Base-by-base conservation (phyloP, 2,329 filamentous ascomycete species). In the Paraphaeosphaeria sporulosa region DNA sequence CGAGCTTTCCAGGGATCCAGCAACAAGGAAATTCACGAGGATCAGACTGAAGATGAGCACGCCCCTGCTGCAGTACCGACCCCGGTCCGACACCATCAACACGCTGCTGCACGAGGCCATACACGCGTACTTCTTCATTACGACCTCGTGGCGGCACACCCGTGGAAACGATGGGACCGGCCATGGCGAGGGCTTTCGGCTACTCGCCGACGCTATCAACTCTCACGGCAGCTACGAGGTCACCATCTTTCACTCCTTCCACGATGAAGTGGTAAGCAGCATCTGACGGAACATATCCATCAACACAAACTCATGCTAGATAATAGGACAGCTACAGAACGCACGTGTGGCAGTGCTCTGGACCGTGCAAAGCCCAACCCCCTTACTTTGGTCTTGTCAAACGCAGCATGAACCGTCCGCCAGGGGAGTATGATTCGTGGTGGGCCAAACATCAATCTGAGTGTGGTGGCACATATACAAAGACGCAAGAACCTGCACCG, bases 101-200 rank as follows among this genome's bases (percentile, higher is more conserved):
- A 82, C 80, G 0, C 67, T 82, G 21, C 69, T 82, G 3, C 80
- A 82, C 59, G 80, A 82, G 60, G 73, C 76, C 2, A 81, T 81
- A 19, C 80, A 82, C 52, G 80, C 79, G 27, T 82, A 81, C 63
- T 81, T 82, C 70, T 82, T 82, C 68, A 69, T 82, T 40, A 81
- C 77, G 15, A 80, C 78, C 2, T 79, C 78, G 9, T 81, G 78
- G 78, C 67, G 61, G 50, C 78, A 82, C 58, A 76, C 75, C 9
- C 75, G 80, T 7, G 77, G 77, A 12, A 79, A 81, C 34, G 74
- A 78, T 55, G 77, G 78, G 0, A 80, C 79, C 17, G 80, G 80
- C 0, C 80, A 82, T 58, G 80, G 80, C 1, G 62, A 61, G 10
- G 80, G 79, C 5, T 82, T 82, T 57, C 76, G 79, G 47, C 63